Base-by-base conservation (phyloP, 805 yeast species). In the Teunomyces cretensis region DNA sequence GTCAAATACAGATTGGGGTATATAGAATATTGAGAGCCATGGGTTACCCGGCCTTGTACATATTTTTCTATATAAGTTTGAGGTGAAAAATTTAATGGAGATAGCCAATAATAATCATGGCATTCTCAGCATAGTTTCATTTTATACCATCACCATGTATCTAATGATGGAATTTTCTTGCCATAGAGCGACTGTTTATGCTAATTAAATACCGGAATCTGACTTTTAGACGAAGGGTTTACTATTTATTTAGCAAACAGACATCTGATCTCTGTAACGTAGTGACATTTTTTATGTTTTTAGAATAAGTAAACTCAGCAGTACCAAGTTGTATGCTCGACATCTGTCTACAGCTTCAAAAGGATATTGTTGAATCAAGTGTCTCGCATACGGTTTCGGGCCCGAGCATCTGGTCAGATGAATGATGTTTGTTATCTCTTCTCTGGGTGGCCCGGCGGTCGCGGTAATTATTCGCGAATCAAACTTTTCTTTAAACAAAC, bases 81-180 rank as follows among this genome's bases (percentile, higher is more conserved):
- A 6, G 22, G 22, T 19, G 12, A 39, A 13, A 31, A 33, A 32
- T 12, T n/a, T 15, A 6, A 27, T 24, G 24, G 13, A 32, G 15
- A 7, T 30, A 7, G 33, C 17, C 24, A 30, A 30, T 9, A 28
- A 22, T 14, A 30, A 26, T 37, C 11, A 45, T 64, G 72, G 74
- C 74, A 68, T 64, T 58, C 70, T 67, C 57, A 68, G 74, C 75
- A 70, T 70, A 70, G 75, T 70, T 68, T 70, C 75, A 67, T 70
- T 62, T 47, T 51, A 63, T 64, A 61, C 64, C 44, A 37, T 44
- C 17, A 41, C 59, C 53, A 54, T 68, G 71, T 66, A 65, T 62
- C 56, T 48, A 66, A 70, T 68, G 75, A 70, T 70, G 75, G 75
- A 68, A 66, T 62, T 65, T 40, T 50, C 58, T 65, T 70, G 75